phyloP scores from a whole-genome alignment of 1,139 yeast species.

The Sugiyamaella neomexicana region DNA sequence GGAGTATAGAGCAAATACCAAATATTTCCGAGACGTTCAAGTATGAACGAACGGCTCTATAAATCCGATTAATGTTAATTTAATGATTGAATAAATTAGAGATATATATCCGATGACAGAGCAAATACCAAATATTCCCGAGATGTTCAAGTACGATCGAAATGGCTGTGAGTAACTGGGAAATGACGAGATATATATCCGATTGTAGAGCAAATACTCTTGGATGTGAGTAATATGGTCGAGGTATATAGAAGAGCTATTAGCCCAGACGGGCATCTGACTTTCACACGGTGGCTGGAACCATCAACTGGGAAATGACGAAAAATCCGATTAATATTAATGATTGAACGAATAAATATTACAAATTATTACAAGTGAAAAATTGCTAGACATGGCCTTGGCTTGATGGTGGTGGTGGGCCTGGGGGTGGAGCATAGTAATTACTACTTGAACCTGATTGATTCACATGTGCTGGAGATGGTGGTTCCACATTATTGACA shows the following conservation, averaged over 20 bases:
- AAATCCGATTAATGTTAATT: too few relatives aligned
- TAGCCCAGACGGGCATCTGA: slow-evolving; percentile 34
- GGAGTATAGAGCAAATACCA: slow-evolving; percentile 26
- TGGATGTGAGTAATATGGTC: slow-evolving; percentile 39
- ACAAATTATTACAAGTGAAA: background rate
- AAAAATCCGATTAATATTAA: too few relatives aligned
- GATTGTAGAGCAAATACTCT: too few relatives aligned
- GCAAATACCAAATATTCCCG: slow-evolving; percentile 17
- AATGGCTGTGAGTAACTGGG: too few relatives aligned
- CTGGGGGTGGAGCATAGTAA: slow-evolving; percentile 12
- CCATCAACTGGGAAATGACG: background rate
- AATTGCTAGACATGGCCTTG: background rate
- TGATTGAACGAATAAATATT: slow-evolving; percentile 11
- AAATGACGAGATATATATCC: too few relatives aligned
- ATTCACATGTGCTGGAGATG: slow-evolving; percentile 13
- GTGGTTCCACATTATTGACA: background rate
- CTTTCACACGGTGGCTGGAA: slow-evolving; percentile 18
- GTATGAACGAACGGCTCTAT: too few relatives aligned
- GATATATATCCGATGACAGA: slow-evolving; percentile 31
- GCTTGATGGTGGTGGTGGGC: background rate
- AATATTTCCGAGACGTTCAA: slow-evolving; percentile 20
- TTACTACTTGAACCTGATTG: slow-evolving; percentile 17
- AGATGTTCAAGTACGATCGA: slow-evolving; percentile 34
- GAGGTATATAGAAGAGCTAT: slow-evolving; percentile 35
- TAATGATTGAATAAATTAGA: too few relatives aligned